phyloP scores from a whole-genome alignment of 2,329 filamentous ascomycete genomes.

The Botryotinia convoluta region DNA sequence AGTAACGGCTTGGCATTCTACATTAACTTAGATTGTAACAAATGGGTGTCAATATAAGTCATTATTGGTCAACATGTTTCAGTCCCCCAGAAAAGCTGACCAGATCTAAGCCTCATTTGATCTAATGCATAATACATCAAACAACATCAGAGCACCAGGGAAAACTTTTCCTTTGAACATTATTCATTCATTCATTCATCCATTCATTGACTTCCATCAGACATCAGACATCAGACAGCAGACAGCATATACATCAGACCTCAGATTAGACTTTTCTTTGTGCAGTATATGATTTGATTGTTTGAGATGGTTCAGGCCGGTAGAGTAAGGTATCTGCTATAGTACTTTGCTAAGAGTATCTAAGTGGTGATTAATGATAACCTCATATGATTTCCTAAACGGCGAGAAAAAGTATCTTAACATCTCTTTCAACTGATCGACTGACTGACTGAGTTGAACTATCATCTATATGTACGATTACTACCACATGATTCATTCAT shows the following conservation, averaged over 20 bases:
- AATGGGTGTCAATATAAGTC: background rate
- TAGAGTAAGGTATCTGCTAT: background rate
- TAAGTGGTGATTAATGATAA: background rate
- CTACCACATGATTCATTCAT: background rate
- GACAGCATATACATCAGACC: background rate
- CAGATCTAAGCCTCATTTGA: background rate
- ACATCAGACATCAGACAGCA: background rate
- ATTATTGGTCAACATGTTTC: constrained; percentile 12
- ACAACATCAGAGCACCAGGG: constrained; percentile 11
- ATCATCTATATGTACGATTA: background rate
- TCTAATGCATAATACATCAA: background rate
- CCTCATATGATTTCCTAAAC: background rate
- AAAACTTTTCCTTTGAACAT: background rate
- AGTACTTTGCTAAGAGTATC: background rate
- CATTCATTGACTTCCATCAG: background rate
- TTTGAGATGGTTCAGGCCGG: background rate
- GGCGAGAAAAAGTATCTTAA: too few species aligned
- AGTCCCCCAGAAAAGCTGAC: constrained; percentile 11
- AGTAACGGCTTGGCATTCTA: background rate
- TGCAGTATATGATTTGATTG: background rate
- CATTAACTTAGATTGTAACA: background rate
- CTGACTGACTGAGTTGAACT: background rate
- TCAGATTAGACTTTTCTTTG: background rate
- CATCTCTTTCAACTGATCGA: background rate
- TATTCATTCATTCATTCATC: background rate